Evolutionary conservation across 345 rosid species (phyloP).

Genomic region (Salix purpurea): DNA sequence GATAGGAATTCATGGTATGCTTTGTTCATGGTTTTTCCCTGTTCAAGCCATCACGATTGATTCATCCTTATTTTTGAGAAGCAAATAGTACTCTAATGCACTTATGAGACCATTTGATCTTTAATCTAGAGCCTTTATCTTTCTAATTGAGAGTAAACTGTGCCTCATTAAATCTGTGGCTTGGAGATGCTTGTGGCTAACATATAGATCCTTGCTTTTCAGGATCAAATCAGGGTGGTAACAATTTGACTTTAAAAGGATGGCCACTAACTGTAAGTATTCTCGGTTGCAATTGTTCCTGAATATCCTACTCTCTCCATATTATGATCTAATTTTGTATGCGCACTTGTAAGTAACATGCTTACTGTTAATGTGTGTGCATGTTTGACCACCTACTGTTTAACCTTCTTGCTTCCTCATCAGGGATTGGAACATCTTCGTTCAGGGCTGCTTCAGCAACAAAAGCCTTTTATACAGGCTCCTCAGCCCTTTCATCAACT

Average conservation of each 20-base stretch:
- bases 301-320: neutral
- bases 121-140: neutral
- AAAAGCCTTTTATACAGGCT: slow-evolving; percentile 83
- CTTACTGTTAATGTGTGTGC: neutral
- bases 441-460: slow-evolving; percentile 72
- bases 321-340: neutral
- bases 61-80: slow-evolving; percentile 7
- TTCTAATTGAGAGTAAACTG: neutral
- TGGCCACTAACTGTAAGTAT: slow-evolving; percentile 87
- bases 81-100: neutral
- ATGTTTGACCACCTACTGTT: neutral
- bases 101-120: slow-evolving; percentile 1
- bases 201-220: slow-evolving; percentile 10
- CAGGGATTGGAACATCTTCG: slow-evolving; percentile 76
- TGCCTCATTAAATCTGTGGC: slow-evolving; percentile 1
- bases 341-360: neutral
- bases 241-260: slow-evolving; percentile 86
- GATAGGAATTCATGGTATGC: slow-evolving; percentile 83
- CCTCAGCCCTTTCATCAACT: slow-evolving; percentile 85
- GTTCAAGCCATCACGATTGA: slow-evolving; percentile 5
- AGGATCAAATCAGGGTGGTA: slow-evolving; percentile 91
- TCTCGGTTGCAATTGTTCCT: neutral
- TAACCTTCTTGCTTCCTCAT: slow-evolving; percentile 17
- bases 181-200: slow-evolving; percentile 11
- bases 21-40: slow-evolving; percentile 9